Evolutionary conservation across 108 stramenopile genomes (phyloP).

Genomic region (Bacterosira constricta): DNA sequence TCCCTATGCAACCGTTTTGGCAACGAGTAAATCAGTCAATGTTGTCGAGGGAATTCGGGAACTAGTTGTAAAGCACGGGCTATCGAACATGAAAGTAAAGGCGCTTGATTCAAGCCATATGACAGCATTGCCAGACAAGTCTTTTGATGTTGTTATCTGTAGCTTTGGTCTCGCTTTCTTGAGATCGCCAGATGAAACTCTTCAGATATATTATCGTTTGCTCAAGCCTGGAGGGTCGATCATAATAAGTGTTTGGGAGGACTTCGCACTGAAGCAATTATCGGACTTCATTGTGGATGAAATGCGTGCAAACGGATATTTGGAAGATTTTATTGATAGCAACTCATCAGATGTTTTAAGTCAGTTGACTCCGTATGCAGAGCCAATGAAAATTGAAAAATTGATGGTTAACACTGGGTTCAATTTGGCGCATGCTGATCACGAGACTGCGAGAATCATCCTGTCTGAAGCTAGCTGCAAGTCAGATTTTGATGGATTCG

Average conservation of each 20-base stretch:
- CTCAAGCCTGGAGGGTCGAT: slow-evolving; percentile 43
- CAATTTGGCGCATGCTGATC: slow-evolving; percentile 32
- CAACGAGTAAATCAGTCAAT: slow-evolving; percentile 27
- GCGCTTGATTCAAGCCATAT: slow-evolving; percentile 15
- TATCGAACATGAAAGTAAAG: slow-evolving; percentile 22
- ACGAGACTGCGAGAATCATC: slow-evolving; percentile 36
- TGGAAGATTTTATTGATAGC: slow-evolving; percentile 25
- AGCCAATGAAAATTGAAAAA: slow-evolving; percentile 31
- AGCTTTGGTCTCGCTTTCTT: slow-evolving; percentile 42
- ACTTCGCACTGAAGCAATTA: slow-evolving; percentile 21
- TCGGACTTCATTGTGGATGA: slow-evolving; percentile 25
- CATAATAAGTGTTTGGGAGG: slow-evolving; percentile 44
- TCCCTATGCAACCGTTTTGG: slow-evolving; percentile 21
- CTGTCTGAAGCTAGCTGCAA: slow-evolving; percentile 25
- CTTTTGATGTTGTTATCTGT: slow-evolving; percentile 38
- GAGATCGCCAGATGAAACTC: slow-evolving; percentile 27
- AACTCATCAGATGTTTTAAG: not conserved
- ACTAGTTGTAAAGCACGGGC: not conserved
- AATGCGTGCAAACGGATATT: slow-evolving; percentile 15
- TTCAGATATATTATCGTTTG: slow-evolving; percentile 19
- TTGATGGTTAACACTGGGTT: slow-evolving; percentile 22
- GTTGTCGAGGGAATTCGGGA: slow-evolving; percentile 24
- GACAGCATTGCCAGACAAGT: slow-evolving; percentile 17
- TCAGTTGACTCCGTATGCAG: slow-evolving; percentile 24
- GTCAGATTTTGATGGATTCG: slow-evolving; percentile 17